These are phyloP conservation scores for Rugonectria rugulosa DNA, from an alignment of 2,329 filamentous ascomycete species.

Conservation along the genomic window DNA sequence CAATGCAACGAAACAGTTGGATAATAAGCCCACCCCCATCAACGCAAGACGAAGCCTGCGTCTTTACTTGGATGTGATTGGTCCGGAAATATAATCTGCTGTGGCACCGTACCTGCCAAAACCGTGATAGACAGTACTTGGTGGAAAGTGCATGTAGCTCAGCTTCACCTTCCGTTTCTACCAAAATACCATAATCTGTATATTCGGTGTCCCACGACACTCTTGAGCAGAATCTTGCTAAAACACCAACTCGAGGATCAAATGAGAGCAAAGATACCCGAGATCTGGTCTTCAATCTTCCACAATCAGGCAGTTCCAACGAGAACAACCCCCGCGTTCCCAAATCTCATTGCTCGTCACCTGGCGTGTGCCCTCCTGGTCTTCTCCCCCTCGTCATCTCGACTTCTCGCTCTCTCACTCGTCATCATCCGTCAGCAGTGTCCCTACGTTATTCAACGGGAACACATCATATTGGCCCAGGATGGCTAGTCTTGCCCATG, in stretches of 20 bases:
- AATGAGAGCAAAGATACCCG: not conserved
- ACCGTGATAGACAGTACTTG: not conserved
- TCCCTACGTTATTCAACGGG: not conserved
- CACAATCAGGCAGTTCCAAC: not conserved
- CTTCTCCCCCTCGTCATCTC: conserved; percentile 4
- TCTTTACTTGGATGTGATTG: conserved; percentile 8
- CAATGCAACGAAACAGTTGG: not conserved
- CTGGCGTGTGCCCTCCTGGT: conserved; percentile 8
- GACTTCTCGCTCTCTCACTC: not conserved
- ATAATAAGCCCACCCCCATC: not conserved
- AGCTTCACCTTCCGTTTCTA: not conserved
- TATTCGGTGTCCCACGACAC: not conserved
- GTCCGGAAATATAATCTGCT: conserved; percentile 6
- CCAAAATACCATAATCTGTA: not conserved
- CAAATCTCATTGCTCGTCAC: not conserved
- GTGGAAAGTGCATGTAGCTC: no score
- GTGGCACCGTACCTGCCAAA: not conserved
- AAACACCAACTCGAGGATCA: not conserved
- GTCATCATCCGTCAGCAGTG: not conserved
- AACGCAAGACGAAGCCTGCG: not conserved
- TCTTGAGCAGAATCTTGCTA: not conserved
- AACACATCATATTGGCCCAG: conserved; percentile 1
- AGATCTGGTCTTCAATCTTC: not conserved
- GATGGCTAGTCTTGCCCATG: conserved; percentile 9
- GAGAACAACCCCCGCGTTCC: conserved; percentile 8